Conservation (phyloP, 352 stramenopile species). For the Pythium insidiosum region DNA sequence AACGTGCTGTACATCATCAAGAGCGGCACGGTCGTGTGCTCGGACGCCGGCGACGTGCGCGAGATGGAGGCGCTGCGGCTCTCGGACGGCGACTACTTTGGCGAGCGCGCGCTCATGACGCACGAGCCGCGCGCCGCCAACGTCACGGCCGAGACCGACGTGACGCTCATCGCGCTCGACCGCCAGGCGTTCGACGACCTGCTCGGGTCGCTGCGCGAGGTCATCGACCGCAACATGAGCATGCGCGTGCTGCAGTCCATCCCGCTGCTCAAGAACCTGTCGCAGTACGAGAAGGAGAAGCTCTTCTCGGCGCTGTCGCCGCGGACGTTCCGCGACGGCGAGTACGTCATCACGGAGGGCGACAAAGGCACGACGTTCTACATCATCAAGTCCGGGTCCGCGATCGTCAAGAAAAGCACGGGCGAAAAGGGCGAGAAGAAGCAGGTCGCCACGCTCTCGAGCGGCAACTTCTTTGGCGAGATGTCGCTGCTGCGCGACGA, state of each 20-base stretch:
- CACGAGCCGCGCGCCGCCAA: slow-evolving; percentile 86
- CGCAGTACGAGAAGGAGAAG: slow-evolving; percentile 43
- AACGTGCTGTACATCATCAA: slow-evolving; percentile 88
- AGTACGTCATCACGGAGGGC: slow-evolving; percentile 59
- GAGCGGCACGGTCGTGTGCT: slow-evolving; percentile 47
- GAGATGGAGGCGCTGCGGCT: slow-evolving; percentile 29
- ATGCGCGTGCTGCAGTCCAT: slow-evolving; percentile 72
- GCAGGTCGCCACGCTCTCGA: slow-evolving; percentile 50
- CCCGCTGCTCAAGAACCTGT: slow-evolving; percentile 63
- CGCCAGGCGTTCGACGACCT: slow-evolving; percentile 91
- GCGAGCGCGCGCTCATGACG: slow-evolving; percentile 88
- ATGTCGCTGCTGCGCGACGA: slow-evolving; percentile 64
- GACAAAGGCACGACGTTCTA: slow-evolving; percentile 67
- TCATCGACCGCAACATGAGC: slow-evolving; percentile 87
- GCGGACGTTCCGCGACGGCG: slow-evolving; percentile 40
- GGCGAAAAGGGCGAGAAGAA: slow-evolving; percentile 23
- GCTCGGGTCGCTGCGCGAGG: slow-evolving; percentile 86
- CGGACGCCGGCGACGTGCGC: slow-evolving; percentile 40
- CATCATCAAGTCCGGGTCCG: slow-evolving; percentile 72
- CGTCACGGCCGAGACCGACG: slow-evolving; percentile 70
- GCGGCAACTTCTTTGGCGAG: slow-evolving; percentile 58
- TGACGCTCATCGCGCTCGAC: slow-evolving; percentile 79
- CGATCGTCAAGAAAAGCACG: slow-evolving; percentile 39
- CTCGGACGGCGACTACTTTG: slow-evolving; percentile 87
- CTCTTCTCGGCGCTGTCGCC: slow-evolving; percentile 49